These are phyloP conservation scores for Phanerochaete sordida DNA, from an alignment of 768 basidiomycete species.

Conservation along the genomic window DNA sequence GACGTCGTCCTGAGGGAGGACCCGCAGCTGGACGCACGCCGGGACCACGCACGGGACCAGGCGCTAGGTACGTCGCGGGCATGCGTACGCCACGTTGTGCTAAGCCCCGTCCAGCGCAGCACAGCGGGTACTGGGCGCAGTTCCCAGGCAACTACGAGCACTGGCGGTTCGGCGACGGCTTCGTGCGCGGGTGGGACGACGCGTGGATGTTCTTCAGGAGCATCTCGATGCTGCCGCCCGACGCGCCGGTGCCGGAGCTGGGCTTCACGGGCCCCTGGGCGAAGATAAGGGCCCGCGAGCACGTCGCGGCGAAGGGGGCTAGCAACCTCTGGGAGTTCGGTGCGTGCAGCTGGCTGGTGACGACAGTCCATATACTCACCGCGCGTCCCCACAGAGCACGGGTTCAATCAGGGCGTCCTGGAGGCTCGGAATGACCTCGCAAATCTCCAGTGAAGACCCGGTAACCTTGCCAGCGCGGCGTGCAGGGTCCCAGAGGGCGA, in stretches of 20 bases:
- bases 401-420: conserved; percentile 8
- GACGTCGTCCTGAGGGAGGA: conserved; percentile 6
- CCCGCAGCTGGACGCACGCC: conserved; percentile 39
- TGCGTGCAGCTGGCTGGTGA: conserved; percentile 23
- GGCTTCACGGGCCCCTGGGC: conserved; percentile 67
- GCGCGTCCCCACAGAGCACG: conserved; percentile 6
- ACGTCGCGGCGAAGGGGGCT: conserved; percentile 38
- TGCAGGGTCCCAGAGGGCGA: not conserved
- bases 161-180: conserved; percentile 65
- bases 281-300: conserved; percentile 39
- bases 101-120: conserved; percentile 26
- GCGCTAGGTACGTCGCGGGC: conserved; percentile 24
- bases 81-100: not conserved
- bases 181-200: conserved; percentile 69
- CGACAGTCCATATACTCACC: not conserved
- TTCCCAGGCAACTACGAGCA: conserved; percentile 61
- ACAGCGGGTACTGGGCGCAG: conserved; percentile 43
- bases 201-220: conserved; percentile 51
- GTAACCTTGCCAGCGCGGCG: not conserved
- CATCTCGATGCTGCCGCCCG: conserved; percentile 9
- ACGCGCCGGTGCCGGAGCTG: conserved; percentile 43
- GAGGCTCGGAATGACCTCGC: conserved; percentile 4
- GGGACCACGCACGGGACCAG: conserved; percentile 21
- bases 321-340: conserved; percentile 66
- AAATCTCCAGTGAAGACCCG: not conserved